Conservation (phyloP, 352 stramenopile species). For the Phytopythium boreale region DNA sequence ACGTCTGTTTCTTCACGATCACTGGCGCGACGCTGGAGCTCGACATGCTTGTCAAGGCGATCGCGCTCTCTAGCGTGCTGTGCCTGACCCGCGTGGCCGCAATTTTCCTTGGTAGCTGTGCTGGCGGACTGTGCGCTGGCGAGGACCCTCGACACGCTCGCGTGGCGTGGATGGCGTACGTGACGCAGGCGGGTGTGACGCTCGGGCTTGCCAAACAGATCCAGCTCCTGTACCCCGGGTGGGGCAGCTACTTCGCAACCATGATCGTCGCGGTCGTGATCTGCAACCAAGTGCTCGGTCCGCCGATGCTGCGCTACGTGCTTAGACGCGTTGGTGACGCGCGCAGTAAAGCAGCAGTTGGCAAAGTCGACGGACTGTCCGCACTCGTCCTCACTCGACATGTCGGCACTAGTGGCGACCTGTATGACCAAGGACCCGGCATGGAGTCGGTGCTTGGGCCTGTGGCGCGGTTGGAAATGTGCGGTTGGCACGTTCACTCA, state of each 20-base stretch:
- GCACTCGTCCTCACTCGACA: conserved; percentile 33
- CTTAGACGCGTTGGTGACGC: conserved; percentile 49
- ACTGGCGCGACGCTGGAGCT: conserved; percentile 62
- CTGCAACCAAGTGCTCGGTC: conserved; percentile 63
- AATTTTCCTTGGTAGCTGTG: conserved; percentile 60
- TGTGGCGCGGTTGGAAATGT: conserved; percentile 50
- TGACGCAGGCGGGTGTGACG: conserved; percentile 66
- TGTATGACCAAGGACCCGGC: conserved; percentile 1
- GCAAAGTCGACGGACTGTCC: conserved; percentile 53
- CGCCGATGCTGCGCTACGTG: conserved; percentile 55
- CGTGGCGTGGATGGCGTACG: conserved; percentile 74
- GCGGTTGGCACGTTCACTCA: conserved; percentile 53
- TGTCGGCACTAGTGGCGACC: conserved; percentile 13
- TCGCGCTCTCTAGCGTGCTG: conserved; percentile 49
- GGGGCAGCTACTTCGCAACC: conserved; percentile 68
- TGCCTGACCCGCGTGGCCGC: conserved; percentile 47
- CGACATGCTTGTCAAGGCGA: conserved; percentile 58
- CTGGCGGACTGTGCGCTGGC: conserved; percentile 40
- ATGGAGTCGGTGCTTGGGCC: conserved; percentile 14
- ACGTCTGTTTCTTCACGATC: conserved; percentile 77
- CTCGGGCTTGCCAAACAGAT: conserved; percentile 71
- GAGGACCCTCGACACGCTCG: conserved; percentile 44
- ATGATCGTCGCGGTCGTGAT: conserved; percentile 76
- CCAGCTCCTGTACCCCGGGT: conserved; percentile 64
- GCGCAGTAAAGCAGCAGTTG: conserved; percentile 45